Percentiles rank a stretch among this genome's conserved stretches.
phyloP scores from a whole-genome alignment of 1,284 basidiomycete species.

The Melanopsichium pennsylvanicum region DNA sequence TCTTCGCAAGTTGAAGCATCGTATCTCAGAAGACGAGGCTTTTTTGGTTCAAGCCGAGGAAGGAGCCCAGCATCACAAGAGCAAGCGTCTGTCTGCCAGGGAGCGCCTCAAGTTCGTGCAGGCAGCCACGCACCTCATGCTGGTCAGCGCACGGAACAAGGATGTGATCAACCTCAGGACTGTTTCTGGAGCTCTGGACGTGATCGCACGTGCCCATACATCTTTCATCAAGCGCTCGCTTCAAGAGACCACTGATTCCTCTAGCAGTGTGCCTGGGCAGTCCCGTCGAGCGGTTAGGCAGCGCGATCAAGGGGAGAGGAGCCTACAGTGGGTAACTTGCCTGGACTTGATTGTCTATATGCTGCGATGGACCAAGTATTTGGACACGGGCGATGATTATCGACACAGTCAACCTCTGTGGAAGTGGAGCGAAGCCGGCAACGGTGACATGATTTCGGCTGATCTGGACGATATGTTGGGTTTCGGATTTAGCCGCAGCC shows the following conservation, averaged over 20 bases:
- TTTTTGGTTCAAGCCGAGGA: background rate
- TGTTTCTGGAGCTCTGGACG: slow-evolving; percentile 14
- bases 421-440: slow-evolving; percentile 11
- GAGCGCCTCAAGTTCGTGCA: slow-evolving; percentile 6
- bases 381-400: slow-evolving; percentile 35
- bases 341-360: slow-evolving; percentile 28
- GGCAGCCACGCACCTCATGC: slow-evolving; percentile 15
- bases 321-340: slow-evolving; percentile 10
- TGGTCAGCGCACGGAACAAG: slow-evolving; percentile 9
- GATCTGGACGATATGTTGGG: slow-evolving; percentile 26
- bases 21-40: background rate
- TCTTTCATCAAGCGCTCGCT: background rate
- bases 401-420: slow-evolving; percentile 22
- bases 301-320: slow-evolving; percentile 2
- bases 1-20: slow-evolving; percentile 3
- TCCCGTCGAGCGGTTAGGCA: background rate
- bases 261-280: too few species aligned
- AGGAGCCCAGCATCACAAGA: background rate
- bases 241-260: too few species aligned
- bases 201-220: background rate
- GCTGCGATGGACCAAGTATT: slow-evolving; percentile 31
- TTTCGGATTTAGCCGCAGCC: background rate
- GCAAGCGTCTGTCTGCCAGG: background rate
- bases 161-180: slow-evolving; percentile 28
- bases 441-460: slow-evolving; percentile 17